Base-by-base conservation (phyloP, 257 asterid species). In the Petrea volubilis region DNA sequence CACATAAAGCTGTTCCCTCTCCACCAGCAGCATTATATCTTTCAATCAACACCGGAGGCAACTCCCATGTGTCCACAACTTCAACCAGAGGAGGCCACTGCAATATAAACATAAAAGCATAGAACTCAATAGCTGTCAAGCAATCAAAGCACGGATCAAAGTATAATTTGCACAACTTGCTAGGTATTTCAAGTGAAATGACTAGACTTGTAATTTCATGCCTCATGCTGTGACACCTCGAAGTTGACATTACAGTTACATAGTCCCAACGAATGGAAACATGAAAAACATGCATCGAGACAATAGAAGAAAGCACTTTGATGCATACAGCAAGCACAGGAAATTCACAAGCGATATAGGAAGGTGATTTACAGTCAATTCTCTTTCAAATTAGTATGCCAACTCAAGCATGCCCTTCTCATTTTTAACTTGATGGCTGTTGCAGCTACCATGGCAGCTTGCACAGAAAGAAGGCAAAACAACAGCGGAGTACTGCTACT, bases 61-160 rank as follows among this genome's bases (percentile, higher is more conserved):
- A 81, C 84, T 94, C 99, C 98, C 97, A 86, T 28, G 97, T 86
- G 75, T 91, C 96, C 81, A 81, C 92, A 43, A 94, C 92, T 85
- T 94, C 99, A 80, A 89, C 86, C 50, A 84, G 71, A 59, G 99
- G 96, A 55, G 99, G 97, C 98, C 98, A 94, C 98, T 94, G 90
- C 83, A 82, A 65, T 53, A 64, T 44, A 36, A 75, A 67, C 49
- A 80, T 38, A 65, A 51, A 71, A 17, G 28, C 58, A 67, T 51
- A 68, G 40, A 60, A 50, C 46, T 49, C 21, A 40, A 31, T 62
- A 61, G 27, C 63, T 55, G 17, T 44, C 33, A 52, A 47, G 70
- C 59, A 68, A 33, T 25, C 46, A 41, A 49, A 40, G 12, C 60
- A 21, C 0, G 21, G 41, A 29, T 44, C 68, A 31, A 14, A 61